These are phyloP conservation scores for Xylaria hypoxylon DNA, from an alignment of 2,329 filamentous ascomycete species.

Conservation along the genomic window DNA sequence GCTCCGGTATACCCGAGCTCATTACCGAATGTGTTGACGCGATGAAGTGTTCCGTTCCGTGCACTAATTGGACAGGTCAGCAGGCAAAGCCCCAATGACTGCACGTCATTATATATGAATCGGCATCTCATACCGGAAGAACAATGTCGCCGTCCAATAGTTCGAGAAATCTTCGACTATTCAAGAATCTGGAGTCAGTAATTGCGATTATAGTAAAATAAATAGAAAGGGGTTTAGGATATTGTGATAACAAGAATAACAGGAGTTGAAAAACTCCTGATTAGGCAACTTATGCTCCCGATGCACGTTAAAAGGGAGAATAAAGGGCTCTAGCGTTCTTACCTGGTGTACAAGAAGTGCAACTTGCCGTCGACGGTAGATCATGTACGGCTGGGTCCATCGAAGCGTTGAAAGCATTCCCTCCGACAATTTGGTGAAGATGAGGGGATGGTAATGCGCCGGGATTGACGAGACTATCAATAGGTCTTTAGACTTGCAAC, in stretches of 20 bases:
- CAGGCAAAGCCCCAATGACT: conserved; percentile 1
- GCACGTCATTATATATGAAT: background rate
- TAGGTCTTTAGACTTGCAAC: conserved; percentile 26
- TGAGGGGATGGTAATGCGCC: conserved; percentile 47
- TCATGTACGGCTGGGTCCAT: conserved; percentile 46
- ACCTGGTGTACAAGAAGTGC: conserved; percentile 47
- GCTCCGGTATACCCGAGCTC: conserved; percentile 47
- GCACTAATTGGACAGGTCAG: conserved; percentile 41
- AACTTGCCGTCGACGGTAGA: conserved; percentile 45
- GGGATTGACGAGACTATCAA: conserved; percentile 46
- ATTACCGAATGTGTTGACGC: conserved; percentile 49
- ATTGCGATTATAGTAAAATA: too few species aligned
- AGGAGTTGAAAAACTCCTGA: too few species aligned
- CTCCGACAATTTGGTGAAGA: conserved; percentile 49
- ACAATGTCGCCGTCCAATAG: conserved; percentile 45
- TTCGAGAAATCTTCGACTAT: conserved; percentile 47
- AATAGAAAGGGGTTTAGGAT: too few species aligned
- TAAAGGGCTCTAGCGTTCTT: too few species aligned
- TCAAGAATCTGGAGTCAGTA: too few species aligned
- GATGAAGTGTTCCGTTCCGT: conserved; percentile 48
- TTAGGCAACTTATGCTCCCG: too few species aligned
- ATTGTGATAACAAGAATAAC: too few species aligned
- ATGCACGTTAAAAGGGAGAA: too few species aligned
- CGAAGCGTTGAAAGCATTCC: conserved; percentile 48
- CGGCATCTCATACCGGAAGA: conserved; percentile 29